phyloP scores from a whole-genome alignment of 306 rosid species.

The Castanospermum australe region DNA sequence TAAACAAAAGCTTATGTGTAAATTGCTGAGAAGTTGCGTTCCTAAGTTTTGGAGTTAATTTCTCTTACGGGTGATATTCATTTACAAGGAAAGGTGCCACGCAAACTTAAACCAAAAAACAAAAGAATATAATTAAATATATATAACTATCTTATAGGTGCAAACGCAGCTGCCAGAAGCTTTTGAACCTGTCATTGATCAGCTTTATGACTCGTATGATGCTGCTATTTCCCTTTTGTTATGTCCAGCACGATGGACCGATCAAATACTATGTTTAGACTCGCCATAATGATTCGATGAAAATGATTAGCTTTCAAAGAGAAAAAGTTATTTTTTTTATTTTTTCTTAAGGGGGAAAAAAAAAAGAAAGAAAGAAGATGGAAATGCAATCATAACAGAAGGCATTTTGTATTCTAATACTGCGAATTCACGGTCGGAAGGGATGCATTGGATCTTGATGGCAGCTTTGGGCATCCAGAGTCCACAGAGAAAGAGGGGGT shows the following conservation, averaged over 20 bases:
- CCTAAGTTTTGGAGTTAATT: background rate
- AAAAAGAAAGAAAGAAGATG: background rate
- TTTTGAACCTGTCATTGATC: constrained; percentile 30
- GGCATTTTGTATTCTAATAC: background rate
- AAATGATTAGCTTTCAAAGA: constrained; percentile 29
- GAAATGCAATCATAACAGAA: constrained; percentile 19
- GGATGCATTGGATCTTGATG: constrained; percentile 52
- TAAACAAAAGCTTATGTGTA: background rate
- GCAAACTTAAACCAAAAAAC: background rate
- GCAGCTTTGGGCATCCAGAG: constrained; percentile 40
- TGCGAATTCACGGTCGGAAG: constrained; percentile 7
- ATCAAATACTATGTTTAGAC: constrained; percentile 38
- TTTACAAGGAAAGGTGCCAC: background rate
- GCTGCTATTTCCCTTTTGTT: constrained; percentile 29
- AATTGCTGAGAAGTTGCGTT: background rate
- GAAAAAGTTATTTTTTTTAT: background rate
- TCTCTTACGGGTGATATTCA: background rate
- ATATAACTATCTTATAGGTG: background rate
- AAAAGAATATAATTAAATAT: background rate
- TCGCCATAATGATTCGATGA: constrained; percentile 30
- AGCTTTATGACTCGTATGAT: constrained; percentile 37
- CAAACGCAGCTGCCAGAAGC: constrained; percentile 27
- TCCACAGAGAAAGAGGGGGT: background rate
- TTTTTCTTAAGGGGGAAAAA: background rate
- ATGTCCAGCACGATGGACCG: constrained; percentile 42